phyloP scores from a whole-genome alignment of 2,329 filamentous ascomycete genomes.

The Neofusicoccum kwambonambiense region DNA sequence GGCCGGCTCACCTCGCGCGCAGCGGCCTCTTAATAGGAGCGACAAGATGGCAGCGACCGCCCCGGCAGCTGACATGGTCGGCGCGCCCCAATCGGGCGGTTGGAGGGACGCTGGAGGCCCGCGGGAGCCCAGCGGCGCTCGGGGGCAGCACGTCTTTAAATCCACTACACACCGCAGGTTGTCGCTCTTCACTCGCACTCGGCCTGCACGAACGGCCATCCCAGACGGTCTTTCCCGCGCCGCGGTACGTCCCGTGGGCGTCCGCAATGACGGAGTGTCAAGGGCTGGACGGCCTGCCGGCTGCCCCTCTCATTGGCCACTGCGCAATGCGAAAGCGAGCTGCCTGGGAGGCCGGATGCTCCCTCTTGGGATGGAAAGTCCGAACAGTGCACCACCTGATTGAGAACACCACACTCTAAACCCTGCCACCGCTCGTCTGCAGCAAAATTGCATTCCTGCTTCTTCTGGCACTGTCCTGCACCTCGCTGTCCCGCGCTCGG shows the following conservation, averaged over 20 bases:
- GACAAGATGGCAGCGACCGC: background rate
- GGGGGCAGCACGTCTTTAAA: slow-evolving; percentile 12
- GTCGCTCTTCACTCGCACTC: slow-evolving; percentile 1
- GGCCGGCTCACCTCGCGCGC: background rate
- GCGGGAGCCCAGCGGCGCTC: background rate
- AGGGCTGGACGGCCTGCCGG: background rate
- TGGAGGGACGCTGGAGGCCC: slow-evolving; percentile 3
- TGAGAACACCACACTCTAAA: background rate
- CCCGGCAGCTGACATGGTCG: background rate
- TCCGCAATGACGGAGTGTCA: slow-evolving; percentile 9
- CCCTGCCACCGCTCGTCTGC: slow-evolving; percentile 6
- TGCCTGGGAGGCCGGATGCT: background rate
- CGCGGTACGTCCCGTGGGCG: slow-evolving; percentile 13
- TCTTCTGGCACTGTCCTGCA: background rate
- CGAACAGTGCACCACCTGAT: background rate
- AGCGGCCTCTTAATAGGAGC: background rate
- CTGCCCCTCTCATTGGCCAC: slow-evolving; percentile 1
- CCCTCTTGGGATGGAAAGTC: slow-evolving; percentile 2
- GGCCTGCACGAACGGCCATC: slow-evolving; percentile 9
- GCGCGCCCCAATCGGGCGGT: background rate
- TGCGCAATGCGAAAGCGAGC: background rate
- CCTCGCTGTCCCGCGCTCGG: background rate
- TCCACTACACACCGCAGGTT: slow-evolving; percentile 2
- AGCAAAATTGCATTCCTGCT: slow-evolving; percentile 3
- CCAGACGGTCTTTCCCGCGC: slow-evolving; percentile 14